phyloP scores from a whole-genome alignment of 1,284 basidiomycete genomes.

The Ustilago nuda region DNA sequence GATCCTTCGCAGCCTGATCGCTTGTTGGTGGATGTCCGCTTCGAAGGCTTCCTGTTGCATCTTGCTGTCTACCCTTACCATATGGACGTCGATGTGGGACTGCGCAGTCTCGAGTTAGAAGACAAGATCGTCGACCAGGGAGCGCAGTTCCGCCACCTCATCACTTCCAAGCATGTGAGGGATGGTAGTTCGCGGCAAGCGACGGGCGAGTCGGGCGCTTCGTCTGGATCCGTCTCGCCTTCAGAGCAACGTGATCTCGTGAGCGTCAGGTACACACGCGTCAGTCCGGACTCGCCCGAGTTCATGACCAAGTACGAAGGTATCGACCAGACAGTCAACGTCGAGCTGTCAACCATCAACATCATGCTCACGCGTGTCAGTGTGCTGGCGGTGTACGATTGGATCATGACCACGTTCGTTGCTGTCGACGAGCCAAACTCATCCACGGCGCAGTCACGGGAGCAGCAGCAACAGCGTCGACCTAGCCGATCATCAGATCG shows the following conservation, averaged over 20 bases:
- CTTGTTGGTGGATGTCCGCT: slow-evolving; percentile 81
- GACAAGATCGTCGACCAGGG: slow-evolving; percentile 77
- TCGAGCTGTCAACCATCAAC: slow-evolving; percentile 91
- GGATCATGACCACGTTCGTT: slow-evolving; percentile 82
- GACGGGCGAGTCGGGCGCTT: slow-evolving; percentile 35
- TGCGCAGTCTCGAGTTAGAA: slow-evolving; percentile 75
- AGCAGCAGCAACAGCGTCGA: slow-evolving; percentile 34
- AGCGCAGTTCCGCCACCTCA: slow-evolving; percentile 74
- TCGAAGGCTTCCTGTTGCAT: slow-evolving; percentile 78
- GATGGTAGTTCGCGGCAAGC: slow-evolving; percentile 52
- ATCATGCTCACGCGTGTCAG: slow-evolving; percentile 91
- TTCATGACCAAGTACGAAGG: slow-evolving; percentile 85
- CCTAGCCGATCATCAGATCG: slow-evolving; percentile 44
- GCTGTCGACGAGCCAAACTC: slow-evolving; percentile 28
- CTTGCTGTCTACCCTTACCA: slow-evolving; percentile 71
- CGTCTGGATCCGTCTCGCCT: slow-evolving; percentile 32
- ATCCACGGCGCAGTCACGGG: slow-evolving; percentile 9
- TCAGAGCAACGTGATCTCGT: slow-evolving; percentile 76
- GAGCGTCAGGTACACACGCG: slow-evolving; percentile 83
- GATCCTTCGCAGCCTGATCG: slow-evolving; percentile 76
- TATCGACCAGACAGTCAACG: slow-evolving; percentile 87
- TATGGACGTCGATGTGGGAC: slow-evolving; percentile 86
- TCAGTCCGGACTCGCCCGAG: slow-evolving; percentile 87
- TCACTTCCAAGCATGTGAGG: slow-evolving; percentile 77
- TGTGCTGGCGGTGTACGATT: slow-evolving; percentile 91